These are phyloP conservation scores for Hagleromyces aurorensis DNA, from an alignment of 805 yeast species.

Conservation along the genomic window DNA sequence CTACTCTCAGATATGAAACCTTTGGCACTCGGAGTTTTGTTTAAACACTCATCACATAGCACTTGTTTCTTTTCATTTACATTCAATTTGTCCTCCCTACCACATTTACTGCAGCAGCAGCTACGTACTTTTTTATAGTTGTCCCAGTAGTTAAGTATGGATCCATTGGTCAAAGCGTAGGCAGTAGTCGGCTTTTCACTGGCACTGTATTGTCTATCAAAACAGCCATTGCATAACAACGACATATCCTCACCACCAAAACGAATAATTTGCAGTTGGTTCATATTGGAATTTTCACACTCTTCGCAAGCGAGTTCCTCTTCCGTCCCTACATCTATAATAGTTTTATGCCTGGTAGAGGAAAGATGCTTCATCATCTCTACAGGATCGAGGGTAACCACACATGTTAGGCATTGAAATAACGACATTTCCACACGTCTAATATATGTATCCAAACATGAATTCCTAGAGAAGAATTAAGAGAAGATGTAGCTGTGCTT, in stretches of 20 bases:
- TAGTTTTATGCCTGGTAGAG: constrained; percentile 45
- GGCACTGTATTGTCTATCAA: constrained; percentile 30
- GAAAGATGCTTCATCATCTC: constrained; percentile 47
- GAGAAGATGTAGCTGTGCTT: too few species aligned
- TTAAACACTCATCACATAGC: constrained; percentile 39
- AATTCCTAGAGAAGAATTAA: too few species aligned
- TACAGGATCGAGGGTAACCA: constrained; percentile 28
- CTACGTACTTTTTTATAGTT: constrained; percentile 45
- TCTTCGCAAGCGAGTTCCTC: constrained; percentile 48
- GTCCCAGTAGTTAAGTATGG: constrained; percentile 41
- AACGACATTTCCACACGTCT: too few species aligned
- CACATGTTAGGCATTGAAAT: constrained; percentile 43
- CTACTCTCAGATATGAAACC: constrained; percentile 39
- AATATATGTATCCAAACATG: too few species aligned
- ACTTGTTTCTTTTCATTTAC: constrained; percentile 30
- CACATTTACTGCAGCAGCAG: constrained; percentile 41
- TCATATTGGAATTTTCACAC: constrained; percentile 47
- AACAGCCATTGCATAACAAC: constrained; percentile 41
- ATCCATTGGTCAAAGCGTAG: constrained; percentile 47
- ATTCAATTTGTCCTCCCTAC: constrained; percentile 34
- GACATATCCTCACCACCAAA: constrained; percentile 50
- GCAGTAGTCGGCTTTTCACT: constrained; percentile 40
- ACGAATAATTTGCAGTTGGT: constrained; percentile 42
- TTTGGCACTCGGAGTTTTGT: constrained; percentile 12
- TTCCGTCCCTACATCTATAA: constrained; percentile 29